These are phyloP conservation scores for Lipomyces chichibuensis DNA, from an alignment of 805 yeast genomes.

Conservation along the genomic window DNA sequence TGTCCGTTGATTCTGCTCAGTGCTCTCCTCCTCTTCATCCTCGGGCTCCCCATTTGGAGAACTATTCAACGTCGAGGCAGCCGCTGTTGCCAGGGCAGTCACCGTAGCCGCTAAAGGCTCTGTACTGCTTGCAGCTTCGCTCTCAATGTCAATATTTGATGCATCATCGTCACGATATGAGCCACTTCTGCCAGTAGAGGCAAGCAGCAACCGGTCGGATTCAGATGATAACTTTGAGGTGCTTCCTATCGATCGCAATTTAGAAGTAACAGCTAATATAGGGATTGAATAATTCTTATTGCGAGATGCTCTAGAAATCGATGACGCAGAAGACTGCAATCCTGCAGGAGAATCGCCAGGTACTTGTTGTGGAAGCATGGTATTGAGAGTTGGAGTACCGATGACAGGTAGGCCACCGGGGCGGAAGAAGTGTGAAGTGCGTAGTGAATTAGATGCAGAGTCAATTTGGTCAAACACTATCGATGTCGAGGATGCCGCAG, in stretches of 20 bases:
- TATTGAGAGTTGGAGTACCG: not conserved
- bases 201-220: constrained; percentile 25
- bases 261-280: constrained; percentile 7
- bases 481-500: constrained; percentile 30
- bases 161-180: constrained; percentile 16
- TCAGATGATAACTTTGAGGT: constrained; percentile 10
- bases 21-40: constrained; percentile 4
- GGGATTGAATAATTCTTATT: constrained; percentile 8
- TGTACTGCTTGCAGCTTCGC: constrained; percentile 5
- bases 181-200: constrained; percentile 9
- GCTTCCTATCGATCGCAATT: constrained; percentile 8
- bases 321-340: constrained; percentile 18
- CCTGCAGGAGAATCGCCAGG: not conserved
- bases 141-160: constrained; percentile 7
- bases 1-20: constrained; percentile 4
- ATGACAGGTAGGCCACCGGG: not conserved
- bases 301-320: constrained; percentile 9
- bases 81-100: constrained; percentile 18
- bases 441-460: constrained; percentile 31
- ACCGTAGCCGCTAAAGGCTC: constrained; percentile 6
- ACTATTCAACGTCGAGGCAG: constrained; percentile 15
- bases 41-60: not conserved
- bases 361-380: not conserved
- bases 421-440: constrained; percentile 12
- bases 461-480: constrained; percentile 30